Percentiles rank a stretch among this genome's conserved stretches.
These are phyloP conservation scores for Cladophialophora psammophila DNA, from an alignment of 2,329 filamentous ascomycete genomes.

Conservation along the genomic window DNA sequence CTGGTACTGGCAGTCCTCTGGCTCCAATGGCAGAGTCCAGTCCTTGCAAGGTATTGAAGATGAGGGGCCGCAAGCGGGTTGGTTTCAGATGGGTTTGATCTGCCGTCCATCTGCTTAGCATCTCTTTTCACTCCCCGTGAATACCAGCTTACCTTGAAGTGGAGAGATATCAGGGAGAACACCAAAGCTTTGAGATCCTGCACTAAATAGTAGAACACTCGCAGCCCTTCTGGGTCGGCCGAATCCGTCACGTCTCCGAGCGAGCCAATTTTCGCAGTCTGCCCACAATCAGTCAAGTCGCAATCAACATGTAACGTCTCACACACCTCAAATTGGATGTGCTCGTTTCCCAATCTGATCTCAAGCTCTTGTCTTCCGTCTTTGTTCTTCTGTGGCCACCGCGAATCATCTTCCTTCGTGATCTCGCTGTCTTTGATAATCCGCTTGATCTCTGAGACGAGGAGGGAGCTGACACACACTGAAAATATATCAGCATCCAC, in stretches of 20 bases:
- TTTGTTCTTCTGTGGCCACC: constrained; percentile 99
- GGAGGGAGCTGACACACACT: constrained; percentile 95
- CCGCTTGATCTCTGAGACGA: constrained; percentile 93
- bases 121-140: background rate
- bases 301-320: constrained; percentile 5
- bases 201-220: constrained; percentile 98
- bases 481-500: constrained; percentile 37
- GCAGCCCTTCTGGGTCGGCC: constrained; percentile 90
- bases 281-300: constrained; percentile 30
- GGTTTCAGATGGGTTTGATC: constrained; percentile 60
- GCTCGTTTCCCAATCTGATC: constrained; percentile 89
- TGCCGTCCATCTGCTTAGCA: constrained; percentile 41
- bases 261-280: constrained; percentile 98
- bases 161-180: constrained; percentile 92
- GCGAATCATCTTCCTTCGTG: constrained; percentile 97
- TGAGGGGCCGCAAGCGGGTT: background rate
- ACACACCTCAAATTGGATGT: constrained; percentile 94
- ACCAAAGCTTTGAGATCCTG: constrained; percentile 96
- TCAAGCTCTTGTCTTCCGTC: constrained; percentile 96
- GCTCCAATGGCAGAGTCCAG: background rate
- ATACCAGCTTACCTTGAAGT: constrained; percentile 78
- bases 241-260: constrained; percentile 96
- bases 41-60: background rate
- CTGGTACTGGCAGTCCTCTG: background rate
- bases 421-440: constrained; percentile 98